Evolutionary conservation across 2,329 filamentous ascomycete species (phyloP).

Genomic region (Aspergillaceae sp.): DNA sequence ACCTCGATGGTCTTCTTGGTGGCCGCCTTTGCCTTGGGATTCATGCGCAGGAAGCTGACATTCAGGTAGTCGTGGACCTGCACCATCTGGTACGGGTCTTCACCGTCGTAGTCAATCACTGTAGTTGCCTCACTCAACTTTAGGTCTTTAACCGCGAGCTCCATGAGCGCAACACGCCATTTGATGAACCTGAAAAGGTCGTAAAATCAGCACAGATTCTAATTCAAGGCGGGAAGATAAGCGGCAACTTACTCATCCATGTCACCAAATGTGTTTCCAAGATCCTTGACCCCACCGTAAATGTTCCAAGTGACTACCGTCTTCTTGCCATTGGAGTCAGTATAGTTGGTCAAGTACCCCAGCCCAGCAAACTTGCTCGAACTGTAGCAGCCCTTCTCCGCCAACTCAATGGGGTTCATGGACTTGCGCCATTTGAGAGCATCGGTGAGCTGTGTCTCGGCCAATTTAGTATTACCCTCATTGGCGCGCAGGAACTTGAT

Average conservation of each 20-base stretch:
- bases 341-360: conserved; percentile 71
- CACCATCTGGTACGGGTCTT: conserved; percentile 80
- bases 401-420: conserved; percentile 60
- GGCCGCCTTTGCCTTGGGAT: conserved; percentile 65
- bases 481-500: conserved; percentile 95
- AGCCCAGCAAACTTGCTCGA: conserved; percentile 64
- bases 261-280: conserved; percentile 72
- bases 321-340: conserved; percentile 43
- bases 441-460: conserved; percentile 67
- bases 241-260: conserved; percentile 59
- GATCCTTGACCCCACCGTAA: conserved; percentile 77
- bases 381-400: conserved; percentile 55
- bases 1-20: conserved; percentile 72
- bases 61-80: conserved; percentile 91
- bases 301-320: conserved; percentile 83
- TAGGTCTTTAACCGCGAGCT: conserved; percentile 68
- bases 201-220: not conserved
- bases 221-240: not conserved
- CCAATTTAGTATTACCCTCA: conserved; percentile 61
- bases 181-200: conserved; percentile 60
- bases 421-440: conserved; percentile 77
- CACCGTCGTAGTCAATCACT: conserved; percentile 51
- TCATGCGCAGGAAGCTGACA: conserved; percentile 77
- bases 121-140: conserved; percentile 61
- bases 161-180: conserved; percentile 88